A percentile compares a stretch with the other conserved stretches of the same genome.
Conservation (phyloP, 2,329 filamentous ascomycete genomes). For the Alternaria longipes region DNA sequence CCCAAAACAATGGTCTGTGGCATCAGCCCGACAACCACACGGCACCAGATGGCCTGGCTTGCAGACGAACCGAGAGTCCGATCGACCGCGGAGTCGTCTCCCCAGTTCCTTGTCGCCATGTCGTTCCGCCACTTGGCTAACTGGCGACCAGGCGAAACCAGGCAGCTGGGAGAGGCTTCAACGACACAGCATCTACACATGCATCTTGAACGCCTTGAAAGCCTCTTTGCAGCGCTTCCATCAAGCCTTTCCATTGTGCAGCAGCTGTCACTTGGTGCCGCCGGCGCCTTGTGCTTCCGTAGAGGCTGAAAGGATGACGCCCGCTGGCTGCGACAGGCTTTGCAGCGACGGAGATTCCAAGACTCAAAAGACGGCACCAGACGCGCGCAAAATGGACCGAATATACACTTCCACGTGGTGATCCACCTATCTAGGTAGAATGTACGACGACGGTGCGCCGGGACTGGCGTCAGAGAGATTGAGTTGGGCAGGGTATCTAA, state of each 20-base stretch:
- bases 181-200: constrained; percentile 24
- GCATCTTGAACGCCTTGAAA: background rate
- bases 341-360: constrained; percentile 3
- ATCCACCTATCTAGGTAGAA: constrained; percentile 36
- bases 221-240: constrained; percentile 11
- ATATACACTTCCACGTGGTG: constrained; percentile 46
- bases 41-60: constrained; percentile 30
- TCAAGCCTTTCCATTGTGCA: constrained; percentile 19
- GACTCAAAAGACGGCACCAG: constrained; percentile 23
- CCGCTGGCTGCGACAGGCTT: constrained; percentile 10
- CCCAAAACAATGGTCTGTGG: constrained; percentile 37
- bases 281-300: constrained; percentile 38
- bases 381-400: constrained; percentile 32
- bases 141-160: constrained; percentile 30
- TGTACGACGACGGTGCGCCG: constrained; percentile 34
- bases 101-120: constrained; percentile 36
- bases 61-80: constrained; percentile 31
- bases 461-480: constrained; percentile 36
- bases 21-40: constrained; percentile 29
- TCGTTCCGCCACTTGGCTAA: constrained; percentile 23
- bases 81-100: constrained; percentile 38
- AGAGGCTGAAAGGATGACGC: background rate
- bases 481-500: constrained; percentile 24
- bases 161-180: constrained; percentile 39
- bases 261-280: constrained; percentile 42